Conservation (phyloP, 1,284 basidiomycete species). For the Leccinum huronense region DNA sequence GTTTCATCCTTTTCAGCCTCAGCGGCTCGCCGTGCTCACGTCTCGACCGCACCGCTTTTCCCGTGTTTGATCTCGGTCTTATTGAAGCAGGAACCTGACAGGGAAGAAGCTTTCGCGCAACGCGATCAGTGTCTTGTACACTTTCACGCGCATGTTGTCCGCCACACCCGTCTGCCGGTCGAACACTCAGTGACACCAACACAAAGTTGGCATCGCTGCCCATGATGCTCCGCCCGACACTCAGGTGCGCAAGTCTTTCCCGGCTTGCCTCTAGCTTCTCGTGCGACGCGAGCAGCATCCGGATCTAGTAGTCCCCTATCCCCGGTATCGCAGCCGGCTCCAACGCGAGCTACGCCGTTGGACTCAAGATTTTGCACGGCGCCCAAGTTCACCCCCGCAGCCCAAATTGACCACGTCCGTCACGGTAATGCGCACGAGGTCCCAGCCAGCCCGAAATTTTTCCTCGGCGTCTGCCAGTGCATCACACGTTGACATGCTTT, state of each 20-base stretch:
- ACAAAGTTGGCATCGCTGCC: slow-evolving; percentile 93
- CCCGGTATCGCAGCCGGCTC: slow-evolving; percentile 13
- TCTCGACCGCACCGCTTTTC: too few relatives aligned
- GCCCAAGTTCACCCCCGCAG: too few relatives aligned
- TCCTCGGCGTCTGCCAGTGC: slow-evolving; percentile 92
- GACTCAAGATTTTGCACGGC: too few relatives aligned
- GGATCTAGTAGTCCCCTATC: slow-evolving; percentile 41
- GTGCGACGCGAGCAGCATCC: slow-evolving; percentile 59
- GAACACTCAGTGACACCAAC: slow-evolving; percentile 42
- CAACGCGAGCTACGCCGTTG: too few relatives aligned
- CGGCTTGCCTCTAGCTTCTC: slow-evolving; percentile 52
- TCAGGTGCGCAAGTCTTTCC: slow-evolving; percentile 44
- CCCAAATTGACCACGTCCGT: too few relatives aligned
- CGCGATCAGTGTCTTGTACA: slow-evolving; percentile 71
- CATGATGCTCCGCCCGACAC: slow-evolving; percentile 75
- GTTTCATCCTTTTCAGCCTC: too few relatives aligned
- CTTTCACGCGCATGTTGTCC: slow-evolving; percentile 64
- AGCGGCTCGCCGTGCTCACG: too few relatives aligned
- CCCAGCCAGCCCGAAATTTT: slow-evolving; percentile 93
- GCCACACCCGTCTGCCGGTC: slow-evolving; percentile 45
- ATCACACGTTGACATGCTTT: slow-evolving; percentile 87
- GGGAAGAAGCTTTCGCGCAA: too few relatives aligned
- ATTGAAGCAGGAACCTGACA: too few relatives aligned
- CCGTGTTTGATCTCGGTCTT: too few relatives aligned
- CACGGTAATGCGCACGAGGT: too few relatives aligned